Conservation (phyloP, 1,284 basidiomycete species). For the Xanthoconium separans region DNA sequence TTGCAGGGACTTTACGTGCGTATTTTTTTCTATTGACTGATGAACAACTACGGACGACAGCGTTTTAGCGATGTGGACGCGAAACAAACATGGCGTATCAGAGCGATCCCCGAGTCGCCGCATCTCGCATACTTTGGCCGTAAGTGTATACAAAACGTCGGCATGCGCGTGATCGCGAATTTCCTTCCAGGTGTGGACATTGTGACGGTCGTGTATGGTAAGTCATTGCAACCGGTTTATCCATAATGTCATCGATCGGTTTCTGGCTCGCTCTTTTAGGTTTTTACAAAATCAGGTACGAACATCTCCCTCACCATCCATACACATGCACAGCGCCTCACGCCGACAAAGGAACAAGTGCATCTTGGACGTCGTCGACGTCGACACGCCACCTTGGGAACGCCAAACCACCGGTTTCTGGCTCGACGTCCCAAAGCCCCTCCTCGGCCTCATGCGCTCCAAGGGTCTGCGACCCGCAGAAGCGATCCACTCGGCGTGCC, state of each 20-base stretch:
- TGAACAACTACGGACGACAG: not conserved
- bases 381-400: slow-evolving; percentile 80
- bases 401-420: slow-evolving; percentile 79
- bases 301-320: not conserved
- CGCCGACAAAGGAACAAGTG: slow-evolving; percentile 48
- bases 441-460: slow-evolving; percentile 52
- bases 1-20: slow-evolving; percentile 70
- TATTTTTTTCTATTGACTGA: not conserved
- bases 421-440: slow-evolving; percentile 73
- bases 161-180: not conserved
- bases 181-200: slow-evolving; percentile 59
- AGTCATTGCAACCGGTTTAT: slow-evolving; percentile 15
- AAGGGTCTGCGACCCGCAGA: slow-evolving; percentile 68
- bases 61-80: slow-evolving; percentile 71
- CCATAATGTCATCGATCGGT: not conserved
- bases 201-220: slow-evolving; percentile 75
- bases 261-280: slow-evolving; percentile 33
- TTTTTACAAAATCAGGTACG: slow-evolving; percentile 62
- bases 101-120: slow-evolving; percentile 61
- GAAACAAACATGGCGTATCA: slow-evolving; percentile 74
- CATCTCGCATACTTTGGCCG: slow-evolving; percentile 73
- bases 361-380: slow-evolving; percentile 78
- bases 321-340: not conserved
- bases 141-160: slow-evolving; percentile 34
- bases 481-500: slow-evolving; percentile 84